Evolutionary conservation across 2,329 filamentous ascomycete genomes (phyloP), one percentile per base, ranked within the genome.

Genomic region (Tolypocladium sp.): DNA sequence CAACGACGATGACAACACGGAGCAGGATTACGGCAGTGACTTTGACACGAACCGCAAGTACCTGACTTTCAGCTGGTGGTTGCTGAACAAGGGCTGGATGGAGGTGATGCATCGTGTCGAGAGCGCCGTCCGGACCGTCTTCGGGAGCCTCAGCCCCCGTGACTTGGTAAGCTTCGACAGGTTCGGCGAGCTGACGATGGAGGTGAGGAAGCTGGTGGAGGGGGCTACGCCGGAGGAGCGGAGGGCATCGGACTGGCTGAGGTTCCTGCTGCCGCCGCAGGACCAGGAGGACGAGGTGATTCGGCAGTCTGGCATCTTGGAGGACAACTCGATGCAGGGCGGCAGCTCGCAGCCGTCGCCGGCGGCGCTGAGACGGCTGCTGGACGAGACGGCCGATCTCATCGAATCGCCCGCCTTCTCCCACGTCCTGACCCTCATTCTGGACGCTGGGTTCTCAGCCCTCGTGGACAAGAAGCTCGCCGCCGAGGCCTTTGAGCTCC

Each of bases 31-130:
- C 70, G 92, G 92, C 52, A 93, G 90, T 72, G 94, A 99, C 73
- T 97, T 96, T 66, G 92, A 97, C 73, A 96, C 92, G 40, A 99
- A 99, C 74, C 83, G 92, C 66, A 90, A 90, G 69, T 99, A 97
- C 70, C 80, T 99, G 55, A 95, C 92, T 46, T 96, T 97, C 72
- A 96, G 91, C 75, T 99, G 94, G 94, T 99, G 93, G 92, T 78
- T 99, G 54, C 80, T 99, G 55, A 93, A 99, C 74, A 85, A 86
- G 64, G 94, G 94, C 51, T 97, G 92, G 87, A 85, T 86, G 64
- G 85, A 92, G 60, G 77, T 97, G 59, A 88, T 92, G 82, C 80
- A 85, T 59, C 89, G 87, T 63, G 92, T 99, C 55, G 87, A 92
- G 70, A 77, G 79, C n/a, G 92, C 92, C 4, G 94, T 99, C 30